Evolutionary conservation across 805 yeast species (phyloP).

Genomic region (baker's yeast (Saccharomyces cerevisiae)): DNA sequence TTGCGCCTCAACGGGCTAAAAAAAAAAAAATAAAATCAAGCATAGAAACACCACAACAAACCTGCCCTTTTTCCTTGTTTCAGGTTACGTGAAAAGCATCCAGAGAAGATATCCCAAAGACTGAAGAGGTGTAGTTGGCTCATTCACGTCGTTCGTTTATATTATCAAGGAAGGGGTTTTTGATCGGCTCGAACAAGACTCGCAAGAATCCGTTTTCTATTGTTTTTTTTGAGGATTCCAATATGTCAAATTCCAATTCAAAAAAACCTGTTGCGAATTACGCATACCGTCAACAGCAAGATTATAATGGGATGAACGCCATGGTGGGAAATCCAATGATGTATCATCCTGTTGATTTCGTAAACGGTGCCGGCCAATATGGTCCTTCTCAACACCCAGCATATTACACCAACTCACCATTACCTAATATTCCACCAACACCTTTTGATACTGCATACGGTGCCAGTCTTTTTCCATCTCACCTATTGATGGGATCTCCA

Average conservation of each 20-base stretch:
- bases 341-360: background rate
- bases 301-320: background rate
- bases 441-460: constrained; percentile 57
- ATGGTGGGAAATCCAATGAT: background rate
- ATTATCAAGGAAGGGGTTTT: background rate
- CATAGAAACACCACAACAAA: background rate
- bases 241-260: background rate
- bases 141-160: background rate
- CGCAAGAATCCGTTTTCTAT: background rate
- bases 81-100: background rate
- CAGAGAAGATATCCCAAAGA: background rate
- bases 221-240: background rate
- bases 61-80: background rate
- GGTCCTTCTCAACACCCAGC: constrained; percentile 2
- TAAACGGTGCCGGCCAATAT: background rate
- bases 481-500: constrained; percentile 53
- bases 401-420: constrained; percentile 17
- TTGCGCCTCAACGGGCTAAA: background rate
- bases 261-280: background rate
- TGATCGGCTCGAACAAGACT: background rate
- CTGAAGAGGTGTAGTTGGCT: background rate
- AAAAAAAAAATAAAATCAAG: background rate
- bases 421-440: constrained; percentile 34
- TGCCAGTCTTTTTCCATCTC: constrained; percentile 55
- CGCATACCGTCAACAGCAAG: background rate